Evolutionary conservation across 202 grass and related monocot genomes (phyloP), one percentile per base, ranked within the genome.

Genomic region (Schoenoplectus triqueter): DNA sequence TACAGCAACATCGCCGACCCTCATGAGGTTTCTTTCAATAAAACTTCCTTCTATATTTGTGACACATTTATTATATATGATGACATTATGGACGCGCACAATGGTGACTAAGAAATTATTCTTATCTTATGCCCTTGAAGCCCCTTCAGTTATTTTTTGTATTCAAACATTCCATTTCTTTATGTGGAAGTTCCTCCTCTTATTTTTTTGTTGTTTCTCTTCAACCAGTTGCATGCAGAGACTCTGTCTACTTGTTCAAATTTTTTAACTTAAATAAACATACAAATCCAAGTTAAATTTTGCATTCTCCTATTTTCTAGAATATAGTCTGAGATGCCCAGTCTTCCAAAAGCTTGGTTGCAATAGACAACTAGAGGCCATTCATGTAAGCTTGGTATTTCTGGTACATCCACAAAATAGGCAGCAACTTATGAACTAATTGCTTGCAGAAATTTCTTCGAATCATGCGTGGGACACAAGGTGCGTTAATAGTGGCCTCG

Each of bases 401-500:
- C 52, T 60, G 51, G 54, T 44, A 44, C 10, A 78, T 78, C 74
- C 13, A 60, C 54, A 42, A 44, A 78, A 78, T 78, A 18, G 2
- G 22, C 74, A 78, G 54, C 48, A 40, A 44, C 21, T 78, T 22
- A 78, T 78, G 31, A 78, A 78, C 74, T 8, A 78, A 78, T 60
- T 60, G 10, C 31, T 68, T 92, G 71, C 91, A 94, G 91, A 94
- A 88, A 92, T 98, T 98, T 85, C 17, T 87, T 7, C 84, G 69
- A 70, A 91, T 88, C 80, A 98, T 98, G 91, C 90, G 91, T 57
- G 93, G 90, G 19, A 98, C 93, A 13, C 96, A 98, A 82, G 96
- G 96, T 69, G 96, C 96, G 17, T 87, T 98, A 57, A 98, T 98
- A 45, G 88, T 98, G 64, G 93, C 96, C 4, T 98, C 96, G 78